These are phyloP conservation scores for Hyphopichia homilentoma DNA, from an alignment of 805 yeast species.

Conservation along the genomic window DNA sequence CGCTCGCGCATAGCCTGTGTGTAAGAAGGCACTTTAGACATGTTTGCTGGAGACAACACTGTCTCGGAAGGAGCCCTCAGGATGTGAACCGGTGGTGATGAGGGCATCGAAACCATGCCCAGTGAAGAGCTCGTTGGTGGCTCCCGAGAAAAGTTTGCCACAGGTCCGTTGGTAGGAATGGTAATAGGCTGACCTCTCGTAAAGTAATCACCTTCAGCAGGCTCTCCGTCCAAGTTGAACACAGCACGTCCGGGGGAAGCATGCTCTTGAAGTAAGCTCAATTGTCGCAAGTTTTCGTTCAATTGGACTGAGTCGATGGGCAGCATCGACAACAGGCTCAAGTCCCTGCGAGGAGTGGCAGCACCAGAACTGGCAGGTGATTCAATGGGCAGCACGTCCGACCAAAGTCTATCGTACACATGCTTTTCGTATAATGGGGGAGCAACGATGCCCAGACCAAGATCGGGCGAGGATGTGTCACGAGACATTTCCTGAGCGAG, in stretches of 20 bases:
- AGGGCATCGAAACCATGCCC: background rate
- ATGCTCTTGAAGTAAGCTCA: slow-evolving; percentile 42
- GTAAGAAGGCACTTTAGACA: slow-evolving; percentile 83
- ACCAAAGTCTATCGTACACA: slow-evolving; percentile 76
- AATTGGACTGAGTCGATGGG: slow-evolving; percentile 39
- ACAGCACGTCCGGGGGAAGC: slow-evolving; percentile 22
- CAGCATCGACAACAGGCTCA: slow-evolving; percentile 30
- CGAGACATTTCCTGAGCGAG: slow-evolving; percentile 5
- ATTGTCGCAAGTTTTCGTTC: slow-evolving; percentile 48
- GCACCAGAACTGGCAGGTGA: slow-evolving; percentile 44
- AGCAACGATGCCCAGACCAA: slow-evolving; percentile 49
- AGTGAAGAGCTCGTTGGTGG: background rate
- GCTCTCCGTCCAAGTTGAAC: slow-evolving; percentile 32
- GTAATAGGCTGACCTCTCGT: slow-evolving; percentile 11
- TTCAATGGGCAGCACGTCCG: slow-evolving; percentile 53
- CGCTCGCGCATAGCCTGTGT: slow-evolving; percentile 66
- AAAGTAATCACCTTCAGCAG: slow-evolving; percentile 30
- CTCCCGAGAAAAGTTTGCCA: background rate
- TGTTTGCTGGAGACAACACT: slow-evolving; percentile 11
- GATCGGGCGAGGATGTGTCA: slow-evolving; percentile 8
- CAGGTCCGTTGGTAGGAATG: slow-evolving; percentile 1
- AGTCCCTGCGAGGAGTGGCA: slow-evolving; percentile 29
- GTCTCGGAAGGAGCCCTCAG: slow-evolving; percentile 55
- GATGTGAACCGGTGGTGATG: slow-evolving; percentile 54
- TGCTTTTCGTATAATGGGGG: slow-evolving; percentile 86